Conservation (phyloP, 768 basidiomycete genomes). For the Tulasnella sp. region DNA sequence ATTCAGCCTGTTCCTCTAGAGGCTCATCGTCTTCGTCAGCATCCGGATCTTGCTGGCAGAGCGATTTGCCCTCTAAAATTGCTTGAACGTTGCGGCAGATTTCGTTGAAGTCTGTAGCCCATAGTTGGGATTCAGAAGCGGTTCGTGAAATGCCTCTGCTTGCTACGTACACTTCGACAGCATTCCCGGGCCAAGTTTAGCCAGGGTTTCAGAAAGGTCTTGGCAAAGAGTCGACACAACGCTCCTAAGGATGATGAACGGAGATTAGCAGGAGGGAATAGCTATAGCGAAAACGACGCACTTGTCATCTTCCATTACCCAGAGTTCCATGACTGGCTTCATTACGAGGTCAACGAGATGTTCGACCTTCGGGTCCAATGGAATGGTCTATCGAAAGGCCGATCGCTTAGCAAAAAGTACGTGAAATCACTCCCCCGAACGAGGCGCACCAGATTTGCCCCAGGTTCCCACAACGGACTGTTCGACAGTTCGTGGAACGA, state of each 20-base stretch:
- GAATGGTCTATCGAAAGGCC: conserved; percentile 45
- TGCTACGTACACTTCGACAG: conserved; percentile 69
- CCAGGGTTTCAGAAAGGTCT: conserved; percentile 88
- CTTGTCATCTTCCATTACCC: conserved; percentile 96
- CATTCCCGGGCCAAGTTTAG: conserved; percentile 87
- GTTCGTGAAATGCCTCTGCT: conserved; percentile 39
- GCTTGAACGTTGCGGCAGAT: conserved; percentile 81
- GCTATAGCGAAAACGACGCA: conserved; percentile 51
- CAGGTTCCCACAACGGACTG: conserved; percentile 81
- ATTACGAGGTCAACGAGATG: conserved; percentile 78
- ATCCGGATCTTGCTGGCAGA: conserved; percentile 96
- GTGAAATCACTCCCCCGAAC: not conserved
- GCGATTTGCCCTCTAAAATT: conserved; percentile 90
- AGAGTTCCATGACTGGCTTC: conserved; percentile 80
- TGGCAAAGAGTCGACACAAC: conserved; percentile 88
- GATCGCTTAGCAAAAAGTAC: conserved; percentile 18
- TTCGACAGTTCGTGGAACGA: conserved; percentile 90
- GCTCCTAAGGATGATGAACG: conserved; percentile 54
- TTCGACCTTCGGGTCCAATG: conserved; percentile 69
- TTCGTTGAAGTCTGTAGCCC: conserved; percentile 57
- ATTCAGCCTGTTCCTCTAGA: conserved; percentile 86
- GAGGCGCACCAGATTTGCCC: conserved; percentile 61
- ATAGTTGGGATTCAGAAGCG: not conserved
- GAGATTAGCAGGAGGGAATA: conserved; percentile 25
- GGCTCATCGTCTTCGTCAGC: conserved; percentile 86